Evolutionary conservation across 306 rosid species (phyloP), one percentile per base, ranked within the genome.

Genomic region (Malus asiatica): DNA sequence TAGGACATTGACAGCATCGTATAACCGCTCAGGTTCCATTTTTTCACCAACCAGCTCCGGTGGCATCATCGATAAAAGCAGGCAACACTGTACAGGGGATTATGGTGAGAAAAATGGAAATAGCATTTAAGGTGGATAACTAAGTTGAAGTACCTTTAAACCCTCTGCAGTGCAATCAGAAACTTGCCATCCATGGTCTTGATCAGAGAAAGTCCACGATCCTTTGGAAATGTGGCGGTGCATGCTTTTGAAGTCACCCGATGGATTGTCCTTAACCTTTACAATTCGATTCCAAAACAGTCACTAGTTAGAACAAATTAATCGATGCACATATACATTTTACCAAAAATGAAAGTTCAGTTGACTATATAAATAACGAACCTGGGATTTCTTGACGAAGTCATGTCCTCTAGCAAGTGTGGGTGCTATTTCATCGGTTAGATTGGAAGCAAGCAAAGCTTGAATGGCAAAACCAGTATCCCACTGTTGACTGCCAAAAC

Each of bases 101-200:
- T 27, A 67, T 23, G 11, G 46, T 42, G 10, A 65, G 73, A 4
- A 53, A 22, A 5, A 40, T 40, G 45, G 11, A 29, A 8, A 79
- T 16, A 42, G 44, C 46, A 18, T 40, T 7, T 40, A 6, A 33
- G 13, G 14, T 40, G 0, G 27, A 38, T 1, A 15, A n/a, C 38
- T n/a, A 15, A 16, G 13, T 19, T 45, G n/a, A 44, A 57, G 29
- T 66, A 91, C 97, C 92, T 89, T 89, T 35, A 92, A 76, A 76
- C 84, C 91, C 70, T 92, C 97, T 14, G 97, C 93, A 7, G 97
- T 89, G 45, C 93, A 85, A 80, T 92, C 96, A 61, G 96, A 90
- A 82, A 83, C 87, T 73, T 88, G 91, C 96, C 96, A 88, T 80
- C 93, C 96, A 35, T 90, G 96, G 77, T 90, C 96, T 78, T 87